Percentiles rank a stretch among this genome's conserved stretches.
These are phyloP conservation scores for Talaromyces islandicus DNA, from an alignment of 2,329 filamentous ascomycete species.

Conservation along the genomic window DNA sequence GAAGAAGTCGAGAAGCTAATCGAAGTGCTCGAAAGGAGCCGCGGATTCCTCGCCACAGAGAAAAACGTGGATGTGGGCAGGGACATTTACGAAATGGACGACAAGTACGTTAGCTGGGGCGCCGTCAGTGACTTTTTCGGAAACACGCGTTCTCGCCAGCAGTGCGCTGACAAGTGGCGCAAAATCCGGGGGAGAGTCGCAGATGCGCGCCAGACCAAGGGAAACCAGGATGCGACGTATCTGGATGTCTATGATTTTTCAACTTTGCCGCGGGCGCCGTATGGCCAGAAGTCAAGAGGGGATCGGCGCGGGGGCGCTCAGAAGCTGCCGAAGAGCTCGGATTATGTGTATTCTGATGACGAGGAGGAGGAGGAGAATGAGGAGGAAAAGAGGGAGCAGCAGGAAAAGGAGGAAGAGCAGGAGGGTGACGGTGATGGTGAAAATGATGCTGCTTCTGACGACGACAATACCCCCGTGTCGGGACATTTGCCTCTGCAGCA, in stretches of 20 bases:
- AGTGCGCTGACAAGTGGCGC: slow-evolving; percentile 36
- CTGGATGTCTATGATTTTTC: slow-evolving; percentile 8
- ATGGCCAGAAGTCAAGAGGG: not conserved
- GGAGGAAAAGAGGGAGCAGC: not conserved
- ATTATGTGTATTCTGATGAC: slow-evolving; percentile 2
- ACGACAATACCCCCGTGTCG: not conserved
- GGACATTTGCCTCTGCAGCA: not conserved
- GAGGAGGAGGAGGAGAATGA: not conserved
- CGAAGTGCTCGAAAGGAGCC: slow-evolving; percentile 19
- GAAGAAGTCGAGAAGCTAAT: slow-evolving; percentile 26
- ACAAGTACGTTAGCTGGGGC: slow-evolving; percentile 27
- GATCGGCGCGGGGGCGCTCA: not conserved
- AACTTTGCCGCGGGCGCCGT: not conserved
- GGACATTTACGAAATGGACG: slow-evolving; percentile 33
- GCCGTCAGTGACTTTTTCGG: slow-evolving; percentile 23
- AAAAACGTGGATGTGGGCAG: slow-evolving; percentile 19
- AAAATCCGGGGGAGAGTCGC: slow-evolving; percentile 21
- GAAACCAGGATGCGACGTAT: slow-evolving; percentile 16
- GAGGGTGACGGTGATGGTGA: not conserved
- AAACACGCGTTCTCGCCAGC: slow-evolving; percentile 30
- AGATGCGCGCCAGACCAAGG: slow-evolving; percentile 14
- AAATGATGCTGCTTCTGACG: not conserved
- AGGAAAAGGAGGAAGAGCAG: not conserved
- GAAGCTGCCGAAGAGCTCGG: not conserved
- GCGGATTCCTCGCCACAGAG: slow-evolving; percentile 15